These are phyloP conservation scores for Pichia sp. DNA, from an alignment of 1,139 yeast genomes.

Conservation along the genomic window DNA sequence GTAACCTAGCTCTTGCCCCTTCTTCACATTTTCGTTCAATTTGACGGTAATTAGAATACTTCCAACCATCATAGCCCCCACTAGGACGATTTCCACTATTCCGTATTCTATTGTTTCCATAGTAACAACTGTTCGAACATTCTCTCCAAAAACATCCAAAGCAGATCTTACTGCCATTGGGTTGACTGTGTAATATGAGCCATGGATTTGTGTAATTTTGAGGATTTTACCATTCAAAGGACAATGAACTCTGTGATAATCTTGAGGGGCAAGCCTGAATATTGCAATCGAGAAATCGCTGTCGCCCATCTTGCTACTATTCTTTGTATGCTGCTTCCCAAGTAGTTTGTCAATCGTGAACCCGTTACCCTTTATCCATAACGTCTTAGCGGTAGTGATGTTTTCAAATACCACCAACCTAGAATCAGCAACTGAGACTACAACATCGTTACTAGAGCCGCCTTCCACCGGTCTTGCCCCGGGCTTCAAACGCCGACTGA, in stretches of 20 bases:
- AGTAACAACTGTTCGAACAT: slow-evolving; percentile 73
- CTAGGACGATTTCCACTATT: slow-evolving; percentile 68
- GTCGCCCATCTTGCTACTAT: slow-evolving; percentile 27
- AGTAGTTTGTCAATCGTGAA: slow-evolving; percentile 65
- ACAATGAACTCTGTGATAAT: slow-evolving; percentile 88
- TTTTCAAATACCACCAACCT: slow-evolving; percentile 69
- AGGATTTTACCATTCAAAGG: slow-evolving; percentile 78
- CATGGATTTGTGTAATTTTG: slow-evolving; percentile 64
- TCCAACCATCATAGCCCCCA: slow-evolving; percentile 99
- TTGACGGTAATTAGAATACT: slow-evolving; percentile 72
- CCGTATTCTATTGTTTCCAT: slow-evolving; percentile 75
- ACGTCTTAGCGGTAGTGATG: slow-evolving; percentile 59
- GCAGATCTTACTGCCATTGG: slow-evolving; percentile 94
- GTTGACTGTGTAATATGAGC: slow-evolving; percentile 93
- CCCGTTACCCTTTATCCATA: slow-evolving; percentile 88
- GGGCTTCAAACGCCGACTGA: slow-evolving; percentile 71
- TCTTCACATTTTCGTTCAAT: slow-evolving; percentile 51
- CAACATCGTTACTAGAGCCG: slow-evolving; percentile 33
- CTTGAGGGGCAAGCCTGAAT: slow-evolving; percentile 93
- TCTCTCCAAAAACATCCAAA: slow-evolving; percentile 90
- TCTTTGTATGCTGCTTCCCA: slow-evolving; percentile 37
- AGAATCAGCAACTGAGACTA: slow-evolving; percentile 86
- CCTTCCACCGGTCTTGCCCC: slow-evolving; percentile 71
- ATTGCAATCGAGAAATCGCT: slow-evolving; percentile 61
- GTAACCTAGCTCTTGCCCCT: slow-evolving; percentile 88